Base-by-base conservation (phyloP, 2,329 filamentous ascomycete genomes). In the Saccharata proteae region DNA sequence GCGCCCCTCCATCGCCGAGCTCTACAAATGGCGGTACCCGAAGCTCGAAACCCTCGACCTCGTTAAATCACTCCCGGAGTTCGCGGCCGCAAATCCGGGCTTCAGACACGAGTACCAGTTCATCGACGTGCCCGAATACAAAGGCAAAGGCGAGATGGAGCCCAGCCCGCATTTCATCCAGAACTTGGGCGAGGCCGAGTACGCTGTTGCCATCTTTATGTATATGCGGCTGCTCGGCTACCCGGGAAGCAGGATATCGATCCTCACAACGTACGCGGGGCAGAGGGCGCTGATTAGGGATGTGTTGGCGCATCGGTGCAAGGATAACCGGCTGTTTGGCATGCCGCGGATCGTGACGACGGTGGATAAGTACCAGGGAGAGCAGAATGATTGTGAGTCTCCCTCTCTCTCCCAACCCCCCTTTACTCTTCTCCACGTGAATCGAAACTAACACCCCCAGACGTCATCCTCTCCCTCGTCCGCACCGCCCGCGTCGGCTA, bases 191-290 rank as follows among this genome's bases (percentile, higher is more conserved):
- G 90, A 98, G 58, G 90, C 90, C 3, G 92, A 98, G 58, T 98
- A 96, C 52, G 81, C 85, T 2, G 90, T 96, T 16, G 90, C 90
- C 3, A 69, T 98, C 17, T 98, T 77, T 59, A 85, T 93, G 59
- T 98, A 96, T 54, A 96, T 98, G 90, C 78, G 90, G 13, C 65
- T 98, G 13, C 73, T 98, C 4, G 90, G 88, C 12, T 98, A 98
- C 45, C 83, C 90, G 4, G 80, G 82, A 4, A 61, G 62, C 22
- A 72, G 79, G 49, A 94, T 98, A 46, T 83, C 74, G 29, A 93
- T 98, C 38, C 65, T 98, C 33, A 80, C 86, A 3, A 93, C 88
- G 0, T 98, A 98, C 52, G 85, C 90, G 11, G 90, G 90, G 3
- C 90, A 98, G 53, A 70, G 77, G 37, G 84, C 86, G 18, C 64